Evolutionary conservation across 176 grass and related monocot species (phyloP), one percentile per base, ranked within the genome.

Genomic region (Phyllostachys edulis): DNA sequence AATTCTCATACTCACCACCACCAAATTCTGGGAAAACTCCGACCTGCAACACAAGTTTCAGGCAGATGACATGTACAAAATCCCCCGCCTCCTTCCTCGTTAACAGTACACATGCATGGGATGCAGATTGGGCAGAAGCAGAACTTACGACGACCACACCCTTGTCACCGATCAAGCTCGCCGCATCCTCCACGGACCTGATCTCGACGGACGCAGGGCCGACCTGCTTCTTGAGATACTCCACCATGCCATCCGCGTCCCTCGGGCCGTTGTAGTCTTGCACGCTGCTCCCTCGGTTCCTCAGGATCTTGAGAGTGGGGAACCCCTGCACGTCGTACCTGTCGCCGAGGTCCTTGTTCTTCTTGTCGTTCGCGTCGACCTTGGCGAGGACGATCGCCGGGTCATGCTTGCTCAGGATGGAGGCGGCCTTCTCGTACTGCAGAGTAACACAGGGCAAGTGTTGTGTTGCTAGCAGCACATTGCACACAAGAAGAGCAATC

Each of bases 351-450:
- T 45, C 80, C 57, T 85, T 82, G 76, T 93, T 93, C 37, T 16
- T 45, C 71, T 87, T 73, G 17, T 87, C 85, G 70, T 38, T 85
- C 21, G 52, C 91, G 78, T 92, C 91, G 49, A 92, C 63, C 76
- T 87, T 90, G 36, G 91, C 87, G 44, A 92, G 76, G 47, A 84
- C 49, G 29, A 92, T 77, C 46, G 91, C 76, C 10, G 87, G 84
- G 38, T 87, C 71, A 29, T 85, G 71, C 70, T 78, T 68, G 9
- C 74, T 76, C 54, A 87, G 64, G 29, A 77, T 29, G 44, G 85
- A 63, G 11, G 87, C 91, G 29, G 84, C 91, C 91, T 87, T 87
- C 69, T 90, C 91, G 41, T 90, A 92, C 91, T 92, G 70, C 45
- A 88, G 73, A 20, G 18, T 36, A 75, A 74, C 12, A 41, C 63